These are phyloP conservation scores for Neurospora sp. DNA, from an alignment of 495 filamentous ascomycete species.

Conservation along the genomic window DNA sequence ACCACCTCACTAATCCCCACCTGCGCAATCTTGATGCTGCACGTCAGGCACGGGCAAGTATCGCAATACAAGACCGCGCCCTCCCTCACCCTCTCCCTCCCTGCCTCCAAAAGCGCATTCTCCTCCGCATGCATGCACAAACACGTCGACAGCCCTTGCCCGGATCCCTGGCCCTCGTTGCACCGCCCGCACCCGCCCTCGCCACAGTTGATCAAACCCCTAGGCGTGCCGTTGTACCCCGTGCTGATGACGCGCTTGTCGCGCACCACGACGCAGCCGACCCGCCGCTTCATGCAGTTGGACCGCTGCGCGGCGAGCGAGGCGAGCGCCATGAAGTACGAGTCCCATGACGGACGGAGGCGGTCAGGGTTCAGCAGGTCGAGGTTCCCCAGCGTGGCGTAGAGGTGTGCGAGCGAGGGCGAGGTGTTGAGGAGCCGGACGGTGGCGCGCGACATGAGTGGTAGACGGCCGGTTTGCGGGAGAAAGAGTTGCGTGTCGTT, in stretches of 20 bases:
- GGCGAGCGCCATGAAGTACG: slow-evolving; percentile 94
- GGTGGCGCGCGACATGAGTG: slow-evolving; percentile 67
- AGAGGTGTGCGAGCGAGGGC: slow-evolving; percentile 55
- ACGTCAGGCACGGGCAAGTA: slow-evolving; percentile 97
- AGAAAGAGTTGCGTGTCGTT: slow-evolving; percentile 74
- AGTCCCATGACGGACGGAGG: slow-evolving; percentile 87
- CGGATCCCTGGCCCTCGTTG: slow-evolving; percentile 58
- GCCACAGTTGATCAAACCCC: slow-evolving; percentile 78
- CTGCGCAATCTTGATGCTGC: slow-evolving; percentile 94
- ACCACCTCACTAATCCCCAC: slow-evolving; percentile 94
- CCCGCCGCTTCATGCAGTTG: slow-evolving; percentile 97
- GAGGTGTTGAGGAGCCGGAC: slow-evolving; percentile 80
- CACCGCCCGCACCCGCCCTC: slow-evolving; percentile 88
- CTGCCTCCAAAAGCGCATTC: slow-evolving; percentile 90
- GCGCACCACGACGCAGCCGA: slow-evolving; percentile 89
- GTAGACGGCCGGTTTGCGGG: slow-evolving; percentile 50
- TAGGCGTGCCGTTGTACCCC: slow-evolving; percentile 94
- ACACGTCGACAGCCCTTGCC: slow-evolving; percentile 69
- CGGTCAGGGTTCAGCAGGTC: slow-evolving; percentile 69
- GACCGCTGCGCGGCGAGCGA: slow-evolving; percentile 82
- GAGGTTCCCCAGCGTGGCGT: slow-evolving; percentile 54
- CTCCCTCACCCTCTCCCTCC: slow-evolving; percentile 75
- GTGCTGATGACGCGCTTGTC: slow-evolving; percentile 84
- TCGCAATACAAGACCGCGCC: slow-evolving; percentile 84
- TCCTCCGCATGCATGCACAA: slow-evolving; percentile 95